phyloP scores from a whole-genome alignment of 345 rosid genomes.

The Sisymbrium irio region DNA sequence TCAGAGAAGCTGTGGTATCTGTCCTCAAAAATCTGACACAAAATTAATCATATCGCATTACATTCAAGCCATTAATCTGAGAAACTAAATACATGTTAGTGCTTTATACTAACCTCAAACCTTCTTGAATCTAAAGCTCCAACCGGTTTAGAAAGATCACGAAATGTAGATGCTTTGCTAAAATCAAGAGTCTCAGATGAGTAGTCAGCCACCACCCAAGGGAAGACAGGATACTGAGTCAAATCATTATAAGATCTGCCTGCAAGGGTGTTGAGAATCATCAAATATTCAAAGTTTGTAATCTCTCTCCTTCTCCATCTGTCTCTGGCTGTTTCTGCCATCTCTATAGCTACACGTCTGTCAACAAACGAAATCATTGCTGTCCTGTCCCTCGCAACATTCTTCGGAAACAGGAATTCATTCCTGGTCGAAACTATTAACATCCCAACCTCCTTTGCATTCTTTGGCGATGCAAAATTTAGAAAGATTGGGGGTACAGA shows the following conservation, averaged over 20 bases:
- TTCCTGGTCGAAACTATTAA: slow-evolving; percentile 81
- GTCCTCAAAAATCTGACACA: slow-evolving; percentile 79
- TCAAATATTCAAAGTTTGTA: slow-evolving; percentile 90
- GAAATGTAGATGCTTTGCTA: slow-evolving; percentile 86
- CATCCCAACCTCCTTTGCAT: slow-evolving; percentile 86
- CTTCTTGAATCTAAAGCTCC: slow-evolving; percentile 90
- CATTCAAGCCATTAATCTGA: slow-evolving; percentile 4
- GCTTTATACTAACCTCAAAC: slow-evolving; percentile 68
- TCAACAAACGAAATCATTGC: slow-evolving; percentile 79
- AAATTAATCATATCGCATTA: slow-evolving; percentile 21
- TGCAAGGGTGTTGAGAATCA: slow-evolving; percentile 86
- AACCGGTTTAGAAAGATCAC: slow-evolving; percentile 97
- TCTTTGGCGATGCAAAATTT: slow-evolving; percentile 74
- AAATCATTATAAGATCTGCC: slow-evolving; percentile 98
- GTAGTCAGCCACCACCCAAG: slow-evolving; percentile 94
- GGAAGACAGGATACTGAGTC: slow-evolving; percentile 95
- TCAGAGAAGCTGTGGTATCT: slow-evolving; percentile 88
- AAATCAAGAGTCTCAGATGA: slow-evolving; percentile 88
- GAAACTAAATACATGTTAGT: neutral
- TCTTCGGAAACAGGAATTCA: slow-evolving; percentile 79
- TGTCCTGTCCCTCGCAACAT: slow-evolving; percentile 75
- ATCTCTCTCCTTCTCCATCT: slow-evolving; percentile 96
- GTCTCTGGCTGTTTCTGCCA: slow-evolving; percentile 95
- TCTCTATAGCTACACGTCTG: slow-evolving; percentile 79
- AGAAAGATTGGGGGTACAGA: slow-evolving; percentile 74